A percentile compares a stretch with the other conserved stretches of the same genome.
Conservation (phyloP, 441 rosid species). For the Jatropha multifida region DNA sequence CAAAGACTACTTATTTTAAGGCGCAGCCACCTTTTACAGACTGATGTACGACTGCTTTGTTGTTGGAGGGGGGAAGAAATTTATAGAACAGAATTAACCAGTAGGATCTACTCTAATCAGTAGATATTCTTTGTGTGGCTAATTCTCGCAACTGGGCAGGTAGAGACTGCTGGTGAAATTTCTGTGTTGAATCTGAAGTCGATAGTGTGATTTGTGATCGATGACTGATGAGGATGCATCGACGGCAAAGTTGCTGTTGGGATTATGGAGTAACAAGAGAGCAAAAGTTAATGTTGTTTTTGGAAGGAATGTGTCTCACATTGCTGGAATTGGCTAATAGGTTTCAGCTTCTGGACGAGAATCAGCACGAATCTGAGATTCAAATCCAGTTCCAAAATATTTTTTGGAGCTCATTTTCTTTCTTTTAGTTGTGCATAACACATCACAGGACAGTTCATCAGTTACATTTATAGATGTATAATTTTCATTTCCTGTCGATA, state of each 20-base stretch:
- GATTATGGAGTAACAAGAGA: background rate
- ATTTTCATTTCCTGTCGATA: too few relatives aligned
- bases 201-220: background rate
- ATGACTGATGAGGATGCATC: background rate
- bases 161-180: background rate
- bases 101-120: background rate
- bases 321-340: background rate
- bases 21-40: background rate
- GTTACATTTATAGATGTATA: too few relatives aligned
- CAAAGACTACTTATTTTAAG: background rate
- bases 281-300: background rate
- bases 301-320: background rate
- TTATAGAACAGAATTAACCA: background rate
- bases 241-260: background rate
- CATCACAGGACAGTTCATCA: too few relatives aligned
- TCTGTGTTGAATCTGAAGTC: constrained; percentile 4
- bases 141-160: constrained; percentile 21
- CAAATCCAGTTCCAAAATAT: too few relatives aligned
- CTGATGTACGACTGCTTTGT: background rate
- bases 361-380: too few relatives aligned
- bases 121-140: background rate
- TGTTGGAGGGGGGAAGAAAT: background rate
- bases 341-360: too few relatives aligned
- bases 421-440: too few relatives aligned
- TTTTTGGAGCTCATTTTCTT: too few relatives aligned